phyloP scores from a whole-genome alignment of 768 basidiomycete genomes.

The Lactarius indigo region DNA sequence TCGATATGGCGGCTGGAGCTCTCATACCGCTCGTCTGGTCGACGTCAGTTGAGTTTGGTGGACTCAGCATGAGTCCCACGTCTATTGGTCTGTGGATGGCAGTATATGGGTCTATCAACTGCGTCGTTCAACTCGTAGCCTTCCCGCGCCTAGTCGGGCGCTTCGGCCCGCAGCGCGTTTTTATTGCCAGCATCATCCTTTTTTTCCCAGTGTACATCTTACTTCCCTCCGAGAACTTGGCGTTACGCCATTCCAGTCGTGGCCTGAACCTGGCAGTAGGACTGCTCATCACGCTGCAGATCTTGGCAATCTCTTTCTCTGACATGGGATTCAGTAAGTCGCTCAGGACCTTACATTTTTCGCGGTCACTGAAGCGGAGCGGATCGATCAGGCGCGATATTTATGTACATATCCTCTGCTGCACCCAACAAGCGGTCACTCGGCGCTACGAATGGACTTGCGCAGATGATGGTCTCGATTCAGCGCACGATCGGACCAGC shows the following conservation, averaged over 20 bases:
- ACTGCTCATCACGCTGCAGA: conserved; percentile 10
- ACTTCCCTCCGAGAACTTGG: conserved; percentile 30
- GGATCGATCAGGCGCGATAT: conserved; percentile 55
- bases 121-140: conserved; percentile 38
- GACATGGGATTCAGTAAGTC: conserved; percentile 22
- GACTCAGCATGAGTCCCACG: conserved; percentile 37
- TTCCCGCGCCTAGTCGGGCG: conserved; percentile 37
- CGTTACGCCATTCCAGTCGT: not conserved
- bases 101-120: conserved; percentile 36
- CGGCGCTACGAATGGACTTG: conserved; percentile 64
- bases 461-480: conserved; percentile 37
- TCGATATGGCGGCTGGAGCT: conserved; percentile 39
- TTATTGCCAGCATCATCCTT: conserved; percentile 28
- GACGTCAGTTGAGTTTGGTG: conserved; percentile 41
- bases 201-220: conserved; percentile 28
- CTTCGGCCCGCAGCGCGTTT: conserved; percentile 37
- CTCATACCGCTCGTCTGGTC: conserved; percentile 46
- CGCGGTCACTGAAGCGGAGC: not conserved
- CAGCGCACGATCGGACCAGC: conserved; percentile 50
- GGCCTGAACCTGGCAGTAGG: not conserved
- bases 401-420: conserved; percentile 63
- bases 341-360: not conserved
- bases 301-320: conserved; percentile 1
- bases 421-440: conserved; percentile 62
- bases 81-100: conserved; percentile 40